These are phyloP conservation scores for Aspergillus campestris DNA, from an alignment of 495 filamentous ascomycete species.

Conservation along the genomic window DNA sequence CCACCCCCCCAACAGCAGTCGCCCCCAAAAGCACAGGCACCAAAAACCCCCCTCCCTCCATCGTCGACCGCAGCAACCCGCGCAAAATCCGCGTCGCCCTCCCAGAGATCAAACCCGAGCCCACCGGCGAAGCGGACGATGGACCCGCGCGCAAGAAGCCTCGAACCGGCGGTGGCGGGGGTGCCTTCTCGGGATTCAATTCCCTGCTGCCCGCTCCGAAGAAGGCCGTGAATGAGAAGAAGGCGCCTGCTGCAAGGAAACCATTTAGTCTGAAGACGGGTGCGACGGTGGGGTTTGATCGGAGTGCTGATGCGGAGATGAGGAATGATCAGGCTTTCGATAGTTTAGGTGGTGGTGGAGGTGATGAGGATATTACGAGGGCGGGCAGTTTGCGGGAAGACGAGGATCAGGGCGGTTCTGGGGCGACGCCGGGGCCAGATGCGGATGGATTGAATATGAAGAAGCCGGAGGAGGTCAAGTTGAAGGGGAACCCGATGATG, in stretches of 20 bases:
- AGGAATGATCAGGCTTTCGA: conserved; percentile 20
- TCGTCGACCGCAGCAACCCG: conserved; percentile 69
- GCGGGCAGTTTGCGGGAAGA: conserved; percentile 12
- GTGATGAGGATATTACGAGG: conserved; percentile 13
- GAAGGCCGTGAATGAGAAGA: conserved; percentile 32
- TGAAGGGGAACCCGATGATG: conserved; percentile 71
- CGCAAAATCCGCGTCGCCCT: conserved; percentile 77
- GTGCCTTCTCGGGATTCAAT: conserved; percentile 69
- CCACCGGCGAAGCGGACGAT: conserved; percentile 32
- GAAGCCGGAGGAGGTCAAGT: conserved; percentile 48
- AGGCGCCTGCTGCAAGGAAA: conserved; percentile 26
- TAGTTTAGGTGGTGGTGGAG: conserved; percentile 4
- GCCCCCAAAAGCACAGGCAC: conserved; percentile 47
- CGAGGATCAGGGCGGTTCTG: background rate
- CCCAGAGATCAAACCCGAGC: conserved; percentile 41
- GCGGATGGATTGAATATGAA: conserved; percentile 7
- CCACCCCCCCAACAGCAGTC: conserved; percentile 30
- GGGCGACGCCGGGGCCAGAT: background rate
- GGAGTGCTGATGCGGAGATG: conserved; percentile 43
- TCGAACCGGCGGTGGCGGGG: conserved; percentile 43
- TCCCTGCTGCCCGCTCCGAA: conserved; percentile 85
- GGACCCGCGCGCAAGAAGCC: conserved; percentile 66
- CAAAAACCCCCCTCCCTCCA: conserved; percentile 55
- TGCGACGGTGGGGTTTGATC: conserved; percentile 66
- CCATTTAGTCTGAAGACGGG: conserved; percentile 69